Conservation (phyloP, 176 grass and related monocot genomes). For the Ampelocalamus luodianensis region DNA sequence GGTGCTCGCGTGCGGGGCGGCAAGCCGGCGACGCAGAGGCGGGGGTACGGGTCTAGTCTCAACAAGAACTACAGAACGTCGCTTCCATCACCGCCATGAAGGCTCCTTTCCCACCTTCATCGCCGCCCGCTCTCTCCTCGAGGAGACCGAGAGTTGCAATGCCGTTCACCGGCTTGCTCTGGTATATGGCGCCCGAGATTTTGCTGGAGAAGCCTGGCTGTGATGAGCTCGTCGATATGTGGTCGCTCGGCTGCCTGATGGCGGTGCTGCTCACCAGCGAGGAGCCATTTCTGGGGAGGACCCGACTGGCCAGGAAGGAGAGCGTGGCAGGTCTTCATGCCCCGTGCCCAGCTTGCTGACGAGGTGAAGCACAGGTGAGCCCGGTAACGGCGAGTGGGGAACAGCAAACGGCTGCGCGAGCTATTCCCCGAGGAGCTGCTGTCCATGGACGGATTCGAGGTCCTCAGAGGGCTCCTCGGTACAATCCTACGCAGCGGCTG, state of each 20-base stretch:
- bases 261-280: slow-evolving; percentile 5
- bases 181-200: neutral
- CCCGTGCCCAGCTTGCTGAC: too few relatives aligned
- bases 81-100: too few relatives aligned
- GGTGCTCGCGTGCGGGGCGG: too few relatives aligned
- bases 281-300: neutral
- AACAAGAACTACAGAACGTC: too few relatives aligned
- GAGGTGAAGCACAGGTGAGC: too few relatives aligned
- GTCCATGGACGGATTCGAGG: neutral
- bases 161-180: too few relatives aligned
- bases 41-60: too few relatives aligned
- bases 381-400: neutral
- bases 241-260: slow-evolving; percentile 14
- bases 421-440: neutral
- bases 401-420: neutral
- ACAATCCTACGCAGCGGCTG: too few relatives aligned
- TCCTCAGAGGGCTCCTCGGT: neutral
- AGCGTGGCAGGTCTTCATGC: neutral
- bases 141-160: too few relatives aligned
- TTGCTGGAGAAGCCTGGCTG: neutral
- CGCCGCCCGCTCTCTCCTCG: too few relatives aligned
- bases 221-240: neutral
- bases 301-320: neutral
- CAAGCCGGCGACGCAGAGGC: too few relatives aligned
- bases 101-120: too few relatives aligned